A percentile compares a stretch with the other conserved stretches of the same genome.
phyloP scores from a whole-genome alignment of 1,139 yeast species.

The Kurtzmaniella quercitrusa region DNA sequence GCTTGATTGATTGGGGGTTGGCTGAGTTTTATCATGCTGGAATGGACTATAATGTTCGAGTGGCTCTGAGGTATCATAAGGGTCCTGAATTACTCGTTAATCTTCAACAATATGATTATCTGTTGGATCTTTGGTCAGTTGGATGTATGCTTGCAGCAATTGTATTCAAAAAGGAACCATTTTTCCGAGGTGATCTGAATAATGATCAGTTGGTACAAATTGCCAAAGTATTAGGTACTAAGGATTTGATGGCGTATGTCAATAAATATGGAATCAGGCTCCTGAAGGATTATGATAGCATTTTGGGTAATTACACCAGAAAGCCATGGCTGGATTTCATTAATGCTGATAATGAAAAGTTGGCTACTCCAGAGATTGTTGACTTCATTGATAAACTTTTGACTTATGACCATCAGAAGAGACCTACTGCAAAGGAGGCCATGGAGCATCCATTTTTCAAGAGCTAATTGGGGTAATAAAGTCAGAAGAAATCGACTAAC shows the following conservation, averaged over 20 bases:
- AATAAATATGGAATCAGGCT: slow-evolving; percentile 58
- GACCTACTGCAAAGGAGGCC: slow-evolving; percentile 75
- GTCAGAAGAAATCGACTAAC: background rate
- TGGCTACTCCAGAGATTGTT: slow-evolving; percentile 58
- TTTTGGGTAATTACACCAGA: slow-evolving; percentile 60
- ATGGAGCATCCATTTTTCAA: slow-evolving; percentile 59
- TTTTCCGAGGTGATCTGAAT: slow-evolving; percentile 74
- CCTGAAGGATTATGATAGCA: slow-evolving; percentile 62
- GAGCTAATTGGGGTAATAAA: slow-evolving; percentile 8
- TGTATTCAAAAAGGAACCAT: slow-evolving; percentile 71
- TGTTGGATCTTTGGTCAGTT: slow-evolving; percentile 76
- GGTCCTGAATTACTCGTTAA: slow-evolving; percentile 78
- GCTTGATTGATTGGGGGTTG: slow-evolving; percentile 81
- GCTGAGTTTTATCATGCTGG: slow-evolving; percentile 82
- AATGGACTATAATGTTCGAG: slow-evolving; percentile 75
- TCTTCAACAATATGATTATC: slow-evolving; percentile 71
- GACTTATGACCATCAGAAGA: slow-evolving; percentile 68
- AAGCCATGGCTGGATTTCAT: slow-evolving; percentile 67
- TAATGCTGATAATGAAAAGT: slow-evolving; percentile 46
- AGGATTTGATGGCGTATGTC: slow-evolving; percentile 56
- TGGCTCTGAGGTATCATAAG: slow-evolving; percentile 75
- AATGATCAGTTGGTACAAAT: slow-evolving; percentile 78
- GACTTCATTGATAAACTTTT: slow-evolving; percentile 64
- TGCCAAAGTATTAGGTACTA: slow-evolving; percentile 73
- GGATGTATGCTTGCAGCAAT: slow-evolving; percentile 81